Base-by-base conservation (phyloP, 208 protist genomes). In the Sergeia podlipaevii region DNA sequence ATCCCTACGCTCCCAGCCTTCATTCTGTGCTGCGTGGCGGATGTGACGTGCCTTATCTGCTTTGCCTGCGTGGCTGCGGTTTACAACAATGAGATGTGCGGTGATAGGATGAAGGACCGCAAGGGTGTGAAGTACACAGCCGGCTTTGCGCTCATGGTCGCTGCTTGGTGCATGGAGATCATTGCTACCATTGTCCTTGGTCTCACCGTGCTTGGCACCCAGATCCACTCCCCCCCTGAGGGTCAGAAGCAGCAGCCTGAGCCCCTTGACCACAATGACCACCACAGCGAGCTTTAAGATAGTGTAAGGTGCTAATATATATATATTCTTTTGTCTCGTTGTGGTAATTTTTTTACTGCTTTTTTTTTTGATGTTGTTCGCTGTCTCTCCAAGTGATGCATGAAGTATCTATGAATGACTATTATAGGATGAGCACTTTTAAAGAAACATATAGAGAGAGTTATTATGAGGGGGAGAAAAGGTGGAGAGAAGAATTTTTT, bases 71-170 rank as follows among this genome's bases (percentile, higher is more conserved):
- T 63, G 21, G 57, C 57, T 5, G 30, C 24, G 15, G 57, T 54
- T 21, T 51, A 63, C 28, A 54, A 30, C 44, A 42, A 28, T 13
- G 7, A 4, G 20, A 53, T 63, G 57, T 63, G 57, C 45, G 46
- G 38, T 27, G 42, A 18, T 18, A 37, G n/a, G 6, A 32, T 45
- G 26, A 63, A 54, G 45, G 47, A 52, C 34, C 33, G 45, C 49
- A 3, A 41, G 56, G 42, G 39, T 27, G n/a, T n/a, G n/a, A n/a
- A n/a, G 4, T 49, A 50, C 38, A 65, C 58, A 32, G 58, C 58
- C 21, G 58, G 58, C 34, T 65, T 65, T 20, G 58, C 47, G n/a
- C 36, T 65, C 23, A 37, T 65, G 58, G 42, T 65, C 21, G 41
- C 48, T n/a, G 48, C 58, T 20, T 65, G 58, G 37, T 36, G 46